Conservation (phyloP, 2,329 filamentous ascomycete genomes). For the Penicillium glabrum region DNA sequence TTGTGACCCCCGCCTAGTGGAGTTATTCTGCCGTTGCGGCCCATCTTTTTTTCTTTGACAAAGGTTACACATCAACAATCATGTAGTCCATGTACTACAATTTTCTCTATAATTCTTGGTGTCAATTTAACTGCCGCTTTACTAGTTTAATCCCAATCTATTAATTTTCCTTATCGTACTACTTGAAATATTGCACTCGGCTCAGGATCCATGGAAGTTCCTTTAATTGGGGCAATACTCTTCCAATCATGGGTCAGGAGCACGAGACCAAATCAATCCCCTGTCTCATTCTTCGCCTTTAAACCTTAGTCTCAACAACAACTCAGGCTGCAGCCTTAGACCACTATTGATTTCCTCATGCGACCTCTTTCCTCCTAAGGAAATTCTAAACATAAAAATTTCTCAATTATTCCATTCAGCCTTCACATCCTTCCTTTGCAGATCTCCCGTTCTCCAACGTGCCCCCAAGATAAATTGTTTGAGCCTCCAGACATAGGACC, state of each 20-base stretch:
- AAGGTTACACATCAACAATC: background rate
- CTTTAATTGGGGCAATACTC: background rate
- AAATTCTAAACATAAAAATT: background rate
- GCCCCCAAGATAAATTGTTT: slow-evolving; percentile 5
- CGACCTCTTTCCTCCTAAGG: slow-evolving; percentile 14
- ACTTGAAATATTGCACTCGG: background rate
- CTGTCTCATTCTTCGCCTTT: slow-evolving; percentile 10
- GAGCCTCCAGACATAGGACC: background rate
- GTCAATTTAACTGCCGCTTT: background rate
- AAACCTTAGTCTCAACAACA: background rate
- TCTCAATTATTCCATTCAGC: background rate
- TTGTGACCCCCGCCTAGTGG: background rate
- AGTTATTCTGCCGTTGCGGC: background rate
- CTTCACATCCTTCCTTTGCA: slow-evolving; percentile 1
- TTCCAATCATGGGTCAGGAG: slow-evolving; percentile 30
- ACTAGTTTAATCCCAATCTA: background rate
- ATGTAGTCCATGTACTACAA: background rate
- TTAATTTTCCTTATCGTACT: background rate
- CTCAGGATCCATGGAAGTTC: background rate
- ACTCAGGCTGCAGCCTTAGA: background rate
- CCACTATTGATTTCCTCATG: slow-evolving; percentile 2
- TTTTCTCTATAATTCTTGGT: background rate
- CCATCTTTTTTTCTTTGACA: background rate
- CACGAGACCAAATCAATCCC: slow-evolving; percentile 32
- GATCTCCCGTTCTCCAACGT: slow-evolving; percentile 6